Evolutionary conservation across 2,329 filamentous ascomycete genomes (phyloP).

Genomic region (Ceratocystis lukuohia): DNA sequence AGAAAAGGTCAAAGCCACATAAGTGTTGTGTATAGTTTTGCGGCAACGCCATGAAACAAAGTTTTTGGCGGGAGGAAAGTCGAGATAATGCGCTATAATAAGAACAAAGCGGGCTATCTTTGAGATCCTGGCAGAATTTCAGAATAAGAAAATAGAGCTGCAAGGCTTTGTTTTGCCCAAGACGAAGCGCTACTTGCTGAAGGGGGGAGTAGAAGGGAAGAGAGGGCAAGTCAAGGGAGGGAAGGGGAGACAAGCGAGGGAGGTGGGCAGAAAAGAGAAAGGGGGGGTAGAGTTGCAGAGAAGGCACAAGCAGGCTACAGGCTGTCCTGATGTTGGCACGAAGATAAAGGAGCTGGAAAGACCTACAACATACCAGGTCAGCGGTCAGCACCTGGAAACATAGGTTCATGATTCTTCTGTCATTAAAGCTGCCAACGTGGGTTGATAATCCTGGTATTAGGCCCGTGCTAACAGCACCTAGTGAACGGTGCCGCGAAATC

Average conservation of each 20-base stretch:
- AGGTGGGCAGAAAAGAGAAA: neutral
- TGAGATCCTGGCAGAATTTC: neutral
- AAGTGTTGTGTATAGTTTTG: too few relatives aligned
- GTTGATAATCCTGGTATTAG: too few relatives aligned
- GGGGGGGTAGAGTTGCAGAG: neutral
- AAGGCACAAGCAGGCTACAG: neutral
- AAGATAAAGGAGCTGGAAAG: neutral
- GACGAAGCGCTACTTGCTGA: neutral
- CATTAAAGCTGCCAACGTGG: too few relatives aligned
- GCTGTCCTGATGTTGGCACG: too few relatives aligned
- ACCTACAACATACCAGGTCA: neutral
- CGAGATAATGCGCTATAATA: neutral
- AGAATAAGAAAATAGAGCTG: neutral
- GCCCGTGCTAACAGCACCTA: too few relatives aligned
- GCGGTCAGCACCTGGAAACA: too few relatives aligned
- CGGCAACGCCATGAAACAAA: too few relatives aligned
- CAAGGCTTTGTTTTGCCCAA: neutral
- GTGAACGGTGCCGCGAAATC: too few relatives aligned
- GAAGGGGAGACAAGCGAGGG: neutral
- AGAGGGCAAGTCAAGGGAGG: neutral
- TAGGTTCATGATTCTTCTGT: too few relatives aligned
- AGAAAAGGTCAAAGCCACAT: neutral
- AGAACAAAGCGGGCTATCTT: neutral
- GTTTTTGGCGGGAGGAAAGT: neutral
- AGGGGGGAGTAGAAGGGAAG: neutral